phyloP scores from a whole-genome alignment of 2,329 filamentous ascomycete species.

The Corynespora cassiicola region DNA sequence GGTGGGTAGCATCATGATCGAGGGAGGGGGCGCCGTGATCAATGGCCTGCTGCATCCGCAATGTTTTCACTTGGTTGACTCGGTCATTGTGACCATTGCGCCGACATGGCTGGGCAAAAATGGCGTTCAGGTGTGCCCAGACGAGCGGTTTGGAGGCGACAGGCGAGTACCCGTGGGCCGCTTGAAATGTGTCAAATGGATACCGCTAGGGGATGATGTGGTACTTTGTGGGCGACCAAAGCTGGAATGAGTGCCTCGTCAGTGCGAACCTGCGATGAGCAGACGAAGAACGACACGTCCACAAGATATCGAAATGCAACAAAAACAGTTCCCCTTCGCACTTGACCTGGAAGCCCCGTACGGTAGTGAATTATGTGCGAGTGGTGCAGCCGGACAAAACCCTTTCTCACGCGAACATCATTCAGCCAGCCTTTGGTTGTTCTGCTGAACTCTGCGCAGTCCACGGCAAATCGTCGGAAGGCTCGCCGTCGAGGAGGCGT shows the following conservation, averaged over 20 bases:
- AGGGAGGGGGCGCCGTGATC: slow-evolving; percentile 84
- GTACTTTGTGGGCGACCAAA: slow-evolving; percentile 75
- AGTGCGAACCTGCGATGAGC: too few species aligned
- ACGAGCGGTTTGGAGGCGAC: slow-evolving; percentile 58
- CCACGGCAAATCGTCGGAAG: slow-evolving; percentile 36
- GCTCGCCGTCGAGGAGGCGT: slow-evolving; percentile 27
- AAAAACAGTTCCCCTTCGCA: too few species aligned
- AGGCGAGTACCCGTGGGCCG: slow-evolving; percentile 65
- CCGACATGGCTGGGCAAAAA: slow-evolving; percentile 88
- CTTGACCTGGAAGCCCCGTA: too few species aligned
- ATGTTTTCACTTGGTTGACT: slow-evolving; percentile 70
- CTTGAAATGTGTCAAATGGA: slow-evolving; percentile 73
- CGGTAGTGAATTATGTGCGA: too few species aligned
- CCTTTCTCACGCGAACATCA: too few species aligned
- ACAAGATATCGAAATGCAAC: too few species aligned
- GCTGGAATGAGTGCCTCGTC: too few species aligned
- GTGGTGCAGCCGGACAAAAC: too few species aligned
- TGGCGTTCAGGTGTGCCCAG: slow-evolving; percentile 79
- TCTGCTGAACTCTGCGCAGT: too few species aligned
- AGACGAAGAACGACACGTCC: too few species aligned
- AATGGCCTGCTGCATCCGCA: slow-evolving; percentile 75
- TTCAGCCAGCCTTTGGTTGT: too few species aligned
- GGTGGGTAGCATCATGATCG: slow-evolving; percentile 84
- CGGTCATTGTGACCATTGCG: slow-evolving; percentile 86
- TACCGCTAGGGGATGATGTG: slow-evolving; percentile 80